Percentiles rank a stretch among this genome's conserved stretches.
These are phyloP conservation scores for Alternaria gaisen DNA, from an alignment of 2,329 filamentous ascomycete species.

Conservation along the genomic window DNA sequence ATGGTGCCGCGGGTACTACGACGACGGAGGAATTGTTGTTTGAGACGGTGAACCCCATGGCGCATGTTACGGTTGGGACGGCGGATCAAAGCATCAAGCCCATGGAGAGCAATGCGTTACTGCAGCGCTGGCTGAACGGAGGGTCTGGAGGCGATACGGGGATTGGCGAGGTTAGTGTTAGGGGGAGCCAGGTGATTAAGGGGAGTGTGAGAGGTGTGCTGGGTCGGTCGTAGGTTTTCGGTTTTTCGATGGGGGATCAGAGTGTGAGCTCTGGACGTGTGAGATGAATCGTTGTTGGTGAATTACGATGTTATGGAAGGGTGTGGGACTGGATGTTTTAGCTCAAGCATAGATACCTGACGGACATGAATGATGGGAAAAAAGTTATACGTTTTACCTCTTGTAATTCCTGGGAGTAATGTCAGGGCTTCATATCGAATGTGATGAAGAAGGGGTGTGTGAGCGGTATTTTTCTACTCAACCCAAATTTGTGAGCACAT, in stretches of 20 bases:
- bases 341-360: background rate
- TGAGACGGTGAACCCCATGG: constrained; percentile 76
- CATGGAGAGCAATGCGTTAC: constrained; percentile 89
- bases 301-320: background rate
- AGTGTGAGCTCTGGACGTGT: too few relatives aligned
- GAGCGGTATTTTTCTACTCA: background rate
- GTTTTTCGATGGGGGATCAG: too few relatives aligned
- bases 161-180: constrained; percentile 64
- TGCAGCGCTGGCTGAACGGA: constrained; percentile 76
- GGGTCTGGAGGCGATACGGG: constrained; percentile 62
- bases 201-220: constrained; percentile 61
- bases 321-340: background rate
- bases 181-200: constrained; percentile 64
- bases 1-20: constrained; percentile 18
- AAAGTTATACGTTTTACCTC: background rate
- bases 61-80: constrained; percentile 92
- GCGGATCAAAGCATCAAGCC: constrained; percentile 79
- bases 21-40: constrained; percentile 59
- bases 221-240: constrained; percentile 33
- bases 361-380: background rate
- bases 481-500: background rate
- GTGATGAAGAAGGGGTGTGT: background rate
- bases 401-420: background rate
- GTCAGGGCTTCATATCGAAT: background rate
- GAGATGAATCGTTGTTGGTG: too few relatives aligned